Evolutionary conservation across 2,329 filamentous ascomycete species (phyloP).

Genomic region (Conoideocrella luteorostrata): DNA sequence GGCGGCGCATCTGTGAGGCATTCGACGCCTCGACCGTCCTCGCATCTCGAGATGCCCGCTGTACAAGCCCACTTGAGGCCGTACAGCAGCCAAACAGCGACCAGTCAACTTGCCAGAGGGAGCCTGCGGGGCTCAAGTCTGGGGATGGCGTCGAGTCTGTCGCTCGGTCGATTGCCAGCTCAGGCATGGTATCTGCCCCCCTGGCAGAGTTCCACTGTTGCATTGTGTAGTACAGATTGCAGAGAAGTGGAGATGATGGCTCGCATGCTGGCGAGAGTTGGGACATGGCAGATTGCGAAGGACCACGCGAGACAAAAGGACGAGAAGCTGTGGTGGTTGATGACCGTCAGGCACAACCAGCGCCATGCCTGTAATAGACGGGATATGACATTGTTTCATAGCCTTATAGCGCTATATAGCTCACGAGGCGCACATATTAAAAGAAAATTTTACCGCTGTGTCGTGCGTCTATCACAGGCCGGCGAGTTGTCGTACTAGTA

Average conservation of each 20-base stretch:
- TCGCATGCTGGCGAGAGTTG: neutral
- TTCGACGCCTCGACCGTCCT: neutral
- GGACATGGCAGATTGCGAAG: neutral
- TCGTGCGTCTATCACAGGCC: too few species aligned
- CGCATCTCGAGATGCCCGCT: neutral
- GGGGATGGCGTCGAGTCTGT: conserved; percentile 8
- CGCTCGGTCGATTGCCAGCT: conserved; percentile 8
- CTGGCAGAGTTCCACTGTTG: conserved; percentile 2
- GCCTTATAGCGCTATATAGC: too few species aligned
- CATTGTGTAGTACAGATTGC: conserved; percentile 1
- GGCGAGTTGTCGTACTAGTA: too few species aligned
- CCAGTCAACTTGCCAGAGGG: too few species aligned
- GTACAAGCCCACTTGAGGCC: neutral
- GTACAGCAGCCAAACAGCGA: too few species aligned
- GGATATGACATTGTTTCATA: too few species aligned
- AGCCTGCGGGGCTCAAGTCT: conserved; percentile 9
- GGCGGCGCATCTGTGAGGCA: conserved; percentile 1
- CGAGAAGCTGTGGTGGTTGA: neutral
- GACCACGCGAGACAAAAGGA: neutral
- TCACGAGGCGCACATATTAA: too few species aligned
- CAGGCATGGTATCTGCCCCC: conserved; percentile 4
- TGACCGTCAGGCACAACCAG: too few species aligned
- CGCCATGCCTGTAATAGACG: too few species aligned
- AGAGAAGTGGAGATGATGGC: conserved; percentile 6
- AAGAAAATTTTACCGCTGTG: too few species aligned